These are phyloP conservation scores for Moesziomyces parantarcticus DNA, from an alignment of 1,284 basidiomycete genomes.

Conservation along the genomic window DNA sequence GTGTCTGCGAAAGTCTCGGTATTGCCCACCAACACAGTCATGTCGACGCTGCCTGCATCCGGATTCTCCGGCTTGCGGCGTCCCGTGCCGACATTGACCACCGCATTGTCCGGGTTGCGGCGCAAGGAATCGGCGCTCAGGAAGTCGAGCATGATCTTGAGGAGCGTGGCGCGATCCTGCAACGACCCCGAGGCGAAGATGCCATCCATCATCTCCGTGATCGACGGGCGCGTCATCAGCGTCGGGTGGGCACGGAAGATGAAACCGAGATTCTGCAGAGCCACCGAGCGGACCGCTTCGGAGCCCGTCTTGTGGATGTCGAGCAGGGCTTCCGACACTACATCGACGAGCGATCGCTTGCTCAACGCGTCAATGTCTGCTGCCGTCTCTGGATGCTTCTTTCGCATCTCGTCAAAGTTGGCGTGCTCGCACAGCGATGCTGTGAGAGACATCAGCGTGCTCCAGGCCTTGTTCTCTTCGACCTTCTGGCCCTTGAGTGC, in stretches of 20 bases:
- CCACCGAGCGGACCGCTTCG: slow-evolving; percentile 73
- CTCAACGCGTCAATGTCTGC: slow-evolving; percentile 39
- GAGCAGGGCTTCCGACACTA: slow-evolving; percentile 80
- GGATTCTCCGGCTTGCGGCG: slow-evolving; percentile 60
- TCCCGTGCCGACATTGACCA: slow-evolving; percentile 30
- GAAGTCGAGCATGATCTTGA: slow-evolving; percentile 85
- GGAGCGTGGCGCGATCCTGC: slow-evolving; percentile 78
- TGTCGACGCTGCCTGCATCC: slow-evolving; percentile 74
- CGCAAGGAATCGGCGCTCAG: slow-evolving; percentile 47
- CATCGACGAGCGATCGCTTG: slow-evolving; percentile 80
- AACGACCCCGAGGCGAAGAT: slow-evolving; percentile 80
- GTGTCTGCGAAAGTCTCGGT: slow-evolving; percentile 94
- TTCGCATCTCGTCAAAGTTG: slow-evolving; percentile 82
- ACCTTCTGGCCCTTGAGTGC: slow-evolving; percentile 35
- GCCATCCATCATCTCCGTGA: slow-evolving; percentile 85
- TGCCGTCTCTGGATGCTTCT: slow-evolving; percentile 35
- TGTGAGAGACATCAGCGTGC: slow-evolving; percentile 53
- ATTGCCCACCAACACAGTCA: slow-evolving; percentile 91
- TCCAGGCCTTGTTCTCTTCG: slow-evolving; percentile 46
- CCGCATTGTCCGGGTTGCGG: slow-evolving; percentile 38
- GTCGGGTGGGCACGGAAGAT: slow-evolving; percentile 91
- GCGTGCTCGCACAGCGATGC: slow-evolving; percentile 84
- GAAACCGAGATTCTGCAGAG: slow-evolving; percentile 83
- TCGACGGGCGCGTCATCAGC: slow-evolving; percentile 81
- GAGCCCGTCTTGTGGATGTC: slow-evolving; percentile 77